Base-by-base conservation (phyloP, 2,329 filamentous ascomycete genomes). In the Camillea tinctor region DNA sequence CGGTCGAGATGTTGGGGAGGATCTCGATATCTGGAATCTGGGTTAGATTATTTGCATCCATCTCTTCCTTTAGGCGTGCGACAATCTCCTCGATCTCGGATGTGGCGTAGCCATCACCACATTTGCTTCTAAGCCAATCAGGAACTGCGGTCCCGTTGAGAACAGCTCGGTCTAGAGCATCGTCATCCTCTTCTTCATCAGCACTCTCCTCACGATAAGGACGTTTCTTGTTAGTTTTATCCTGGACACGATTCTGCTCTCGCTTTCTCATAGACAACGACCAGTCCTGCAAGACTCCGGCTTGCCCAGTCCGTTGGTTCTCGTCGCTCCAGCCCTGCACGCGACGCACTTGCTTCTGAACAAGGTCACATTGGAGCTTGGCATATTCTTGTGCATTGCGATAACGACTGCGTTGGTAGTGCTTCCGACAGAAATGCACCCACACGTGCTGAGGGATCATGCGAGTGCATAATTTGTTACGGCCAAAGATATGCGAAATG, bases 401-500 rank as follows among this genome's bases (percentile, higher is more conserved):
- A 70, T 93, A 93, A 0, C 88, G 81, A 50, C 82, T 83, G 6
- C 91, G 85, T 74, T 95, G 92, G 72, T 95, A 95, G 70, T 93
- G 89, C 71, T 93, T 93, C 40, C 91, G 85, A 73, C 92, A 95
- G 71, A 86, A 89, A 68, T 89, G 85, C 0, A 92, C 85, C 90
- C 90, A 94, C 1, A 91, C 83, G 21, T 84, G 75, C 5, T 83
- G 76, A 0, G 89, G 89, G 54, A 95, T 91, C 51, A 81, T 80
- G 36, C 88, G 83, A 0, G 91, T 95, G 69, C 87, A 89, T 7
- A 84, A 80, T 75, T 95, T 95, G 79, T 95, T 95, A 44, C 92
- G 85, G 21, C 91, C 91, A 67, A 94, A 94, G 58, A 93, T 84
- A 69, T 95, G 90, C 0, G 89, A 92, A 60, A 94, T 89, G 4